Conservation (phyloP, 2,329 filamentous ascomycete genomes). For the Sclerotinia glacialis region DNA sequence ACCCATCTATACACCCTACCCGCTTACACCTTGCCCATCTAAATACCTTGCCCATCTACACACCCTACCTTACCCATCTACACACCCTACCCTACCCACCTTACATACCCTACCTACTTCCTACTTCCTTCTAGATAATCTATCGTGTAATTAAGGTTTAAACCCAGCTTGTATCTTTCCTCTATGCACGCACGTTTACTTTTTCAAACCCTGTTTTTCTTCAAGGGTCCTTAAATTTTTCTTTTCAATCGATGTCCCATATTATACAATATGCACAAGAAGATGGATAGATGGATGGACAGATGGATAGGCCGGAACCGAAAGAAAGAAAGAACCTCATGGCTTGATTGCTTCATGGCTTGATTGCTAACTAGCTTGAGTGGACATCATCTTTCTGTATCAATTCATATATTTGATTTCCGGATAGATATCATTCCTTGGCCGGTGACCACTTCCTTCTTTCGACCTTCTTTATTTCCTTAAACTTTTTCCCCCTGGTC, state of each 20-base stretch:
- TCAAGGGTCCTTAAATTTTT: slow-evolving; percentile 1
- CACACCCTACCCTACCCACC: neutral
- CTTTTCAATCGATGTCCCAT: neutral
- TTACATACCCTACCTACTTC: neutral
- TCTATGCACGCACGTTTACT: neutral
- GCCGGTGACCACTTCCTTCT: neutral
- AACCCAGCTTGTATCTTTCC: slow-evolving; percentile 7
- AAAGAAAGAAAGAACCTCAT: slow-evolving; percentile 1
- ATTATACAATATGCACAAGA: neutral
- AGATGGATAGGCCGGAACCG: neutral
- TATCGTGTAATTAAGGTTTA: slow-evolving; percentile 14
- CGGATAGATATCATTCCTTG: neutral
- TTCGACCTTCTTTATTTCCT: neutral
- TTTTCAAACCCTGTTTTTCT: neutral
- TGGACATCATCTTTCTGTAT: slow-evolving; percentile 5
- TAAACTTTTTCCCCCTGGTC: neutral
- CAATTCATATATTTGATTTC: neutral
- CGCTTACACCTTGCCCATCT: no score
- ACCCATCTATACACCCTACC: neutral
- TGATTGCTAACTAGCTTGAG: slow-evolving; percentile 4
- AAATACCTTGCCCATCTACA: neutral
- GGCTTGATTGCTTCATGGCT: neutral
- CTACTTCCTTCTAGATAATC: neutral
- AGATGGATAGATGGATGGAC: neutral
- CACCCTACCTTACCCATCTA: slow-evolving; percentile 1